Conservation (phyloP, 1,139 yeast genomes). For the Taphrina wiesneri region DNA sequence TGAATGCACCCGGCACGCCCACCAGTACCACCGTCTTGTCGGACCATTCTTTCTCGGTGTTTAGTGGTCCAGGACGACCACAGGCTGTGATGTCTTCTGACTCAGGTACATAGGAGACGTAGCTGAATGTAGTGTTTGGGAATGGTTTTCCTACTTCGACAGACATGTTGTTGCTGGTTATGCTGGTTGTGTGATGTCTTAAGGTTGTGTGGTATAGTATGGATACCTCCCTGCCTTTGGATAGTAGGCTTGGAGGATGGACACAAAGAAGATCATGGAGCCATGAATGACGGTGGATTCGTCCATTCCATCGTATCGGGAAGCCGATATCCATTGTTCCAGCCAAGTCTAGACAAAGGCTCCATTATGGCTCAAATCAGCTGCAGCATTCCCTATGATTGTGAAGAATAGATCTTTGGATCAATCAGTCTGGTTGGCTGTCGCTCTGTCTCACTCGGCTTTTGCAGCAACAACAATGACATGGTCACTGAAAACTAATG, state of each 20-base stretch:
- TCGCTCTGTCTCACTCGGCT: no score
- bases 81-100: slow-evolving; percentile 53
- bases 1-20: slow-evolving; percentile 83
- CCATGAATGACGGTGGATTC: neutral
- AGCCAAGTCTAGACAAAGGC: slow-evolving; percentile 6
- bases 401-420: no score
- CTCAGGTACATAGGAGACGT: slow-evolving; percentile 58
- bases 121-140: slow-evolving; percentile 55
- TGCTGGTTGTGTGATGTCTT: no score
- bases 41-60: slow-evolving; percentile 52
- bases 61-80: slow-evolving; percentile 56
- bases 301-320: neutral
- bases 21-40: slow-evolving; percentile 67
- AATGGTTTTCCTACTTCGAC: slow-evolving; percentile 49
- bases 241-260: no score
- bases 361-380: no score
- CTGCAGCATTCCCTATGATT: neutral
- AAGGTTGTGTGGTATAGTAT: no score
- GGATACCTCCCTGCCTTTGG: no score
- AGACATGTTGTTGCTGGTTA: slow-evolving; percentile 7
- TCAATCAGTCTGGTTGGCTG: no score
- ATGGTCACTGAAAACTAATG: no score
- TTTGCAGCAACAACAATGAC: no score
- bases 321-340: slow-evolving; percentile 1
- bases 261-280: neutral